Percentiles rank a stretch among this genome's conserved stretches.
These are phyloP conservation scores for Kwoniella shivajii DNA, from an alignment of 1,284 basidiomycete genomes.

Conservation along the genomic window DNA sequence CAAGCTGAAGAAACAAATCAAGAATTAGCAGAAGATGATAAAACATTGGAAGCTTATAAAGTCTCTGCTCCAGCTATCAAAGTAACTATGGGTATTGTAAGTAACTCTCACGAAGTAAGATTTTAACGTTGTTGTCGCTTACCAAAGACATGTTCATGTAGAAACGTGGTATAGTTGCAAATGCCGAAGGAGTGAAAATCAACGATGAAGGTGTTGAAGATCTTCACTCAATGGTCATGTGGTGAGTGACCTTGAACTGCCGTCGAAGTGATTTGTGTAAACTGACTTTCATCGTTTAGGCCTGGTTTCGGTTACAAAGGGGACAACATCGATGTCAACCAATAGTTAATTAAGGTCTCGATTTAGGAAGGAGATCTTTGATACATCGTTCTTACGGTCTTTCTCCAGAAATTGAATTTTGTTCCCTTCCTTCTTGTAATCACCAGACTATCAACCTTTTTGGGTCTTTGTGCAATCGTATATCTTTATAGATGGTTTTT, in stretches of 20 bases:
- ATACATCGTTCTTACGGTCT: too few relatives aligned
- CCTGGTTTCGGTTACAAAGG: slow-evolving; percentile 15
- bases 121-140: neutral
- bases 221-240: slow-evolving; percentile 58
- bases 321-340: slow-evolving; percentile 19
- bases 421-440: too few relatives aligned
- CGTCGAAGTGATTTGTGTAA: neutral
- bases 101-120: slow-evolving; percentile 10
- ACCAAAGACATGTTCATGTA: slow-evolving; percentile 24
- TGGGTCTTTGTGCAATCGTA: too few relatives aligned
- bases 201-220: slow-evolving; percentile 59
- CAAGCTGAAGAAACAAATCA: slow-evolving; percentile 13
- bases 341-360: neutral
- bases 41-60: slow-evolving; percentile 61
- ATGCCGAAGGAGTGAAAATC: slow-evolving; percentile 57
- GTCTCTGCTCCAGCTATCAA: slow-evolving; percentile 67
- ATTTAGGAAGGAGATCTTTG: too few relatives aligned
- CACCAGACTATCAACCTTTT: too few relatives aligned
- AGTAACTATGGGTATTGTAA: slow-evolving; percentile 64
- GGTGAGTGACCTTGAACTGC: slow-evolving; percentile 38
- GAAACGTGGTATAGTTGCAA: slow-evolving; percentile 58
- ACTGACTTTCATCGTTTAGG: slow-evolving; percentile 3
- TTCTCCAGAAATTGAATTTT: too few relatives aligned
- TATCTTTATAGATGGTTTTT: too few relatives aligned
- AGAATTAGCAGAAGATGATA: slow-evolving; percentile 25